A percentile compares a stretch with the other conserved stretches of the same genome.
phyloP scores from a whole-genome alignment of 2,329 filamentous ascomycete genomes.

The Lomentospora prolificans region DNA sequence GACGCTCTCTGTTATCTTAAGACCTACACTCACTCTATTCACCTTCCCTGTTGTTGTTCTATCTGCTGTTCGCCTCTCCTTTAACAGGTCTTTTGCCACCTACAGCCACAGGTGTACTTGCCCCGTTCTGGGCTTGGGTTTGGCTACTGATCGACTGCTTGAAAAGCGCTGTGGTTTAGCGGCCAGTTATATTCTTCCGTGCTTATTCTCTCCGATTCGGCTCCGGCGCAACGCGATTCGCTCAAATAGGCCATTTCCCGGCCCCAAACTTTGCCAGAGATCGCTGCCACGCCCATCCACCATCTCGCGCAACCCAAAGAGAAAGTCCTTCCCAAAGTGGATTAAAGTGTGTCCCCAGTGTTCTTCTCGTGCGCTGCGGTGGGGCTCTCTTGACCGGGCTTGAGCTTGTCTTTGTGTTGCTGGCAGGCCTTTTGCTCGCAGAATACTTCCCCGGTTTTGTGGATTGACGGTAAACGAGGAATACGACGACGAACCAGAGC shows the following conservation, averaged over 20 bases:
- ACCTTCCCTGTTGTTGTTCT: no score
- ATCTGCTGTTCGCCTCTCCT: background rate
- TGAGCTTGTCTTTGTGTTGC: background rate
- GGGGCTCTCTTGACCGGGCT: background rate
- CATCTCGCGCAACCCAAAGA: background rate
- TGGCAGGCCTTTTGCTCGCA: no score
- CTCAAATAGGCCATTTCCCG: background rate
- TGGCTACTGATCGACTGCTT: no score
- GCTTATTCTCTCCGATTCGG: background rate
- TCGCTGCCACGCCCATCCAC: no score
- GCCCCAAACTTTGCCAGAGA: no score
- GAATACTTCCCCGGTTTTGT: no score
- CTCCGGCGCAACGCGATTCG: background rate
- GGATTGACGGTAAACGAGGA: no score
- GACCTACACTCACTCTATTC: no score
- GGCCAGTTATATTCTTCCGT: conserved; percentile 1
- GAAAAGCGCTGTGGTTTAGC: no score
- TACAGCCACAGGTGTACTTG: background rate
- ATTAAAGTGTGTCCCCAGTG: background rate
- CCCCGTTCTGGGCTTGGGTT: background rate
- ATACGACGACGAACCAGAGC: background rate
- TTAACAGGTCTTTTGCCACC: background rate
- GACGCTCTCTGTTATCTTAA: no score
- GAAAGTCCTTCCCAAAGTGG: background rate
- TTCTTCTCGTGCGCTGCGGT: background rate